A percentile compares a stretch with the other conserved stretches of the same genome.
phyloP scores from a whole-genome alignment of 345 rosid species.

The Gynandropsis gynandra region DNA sequence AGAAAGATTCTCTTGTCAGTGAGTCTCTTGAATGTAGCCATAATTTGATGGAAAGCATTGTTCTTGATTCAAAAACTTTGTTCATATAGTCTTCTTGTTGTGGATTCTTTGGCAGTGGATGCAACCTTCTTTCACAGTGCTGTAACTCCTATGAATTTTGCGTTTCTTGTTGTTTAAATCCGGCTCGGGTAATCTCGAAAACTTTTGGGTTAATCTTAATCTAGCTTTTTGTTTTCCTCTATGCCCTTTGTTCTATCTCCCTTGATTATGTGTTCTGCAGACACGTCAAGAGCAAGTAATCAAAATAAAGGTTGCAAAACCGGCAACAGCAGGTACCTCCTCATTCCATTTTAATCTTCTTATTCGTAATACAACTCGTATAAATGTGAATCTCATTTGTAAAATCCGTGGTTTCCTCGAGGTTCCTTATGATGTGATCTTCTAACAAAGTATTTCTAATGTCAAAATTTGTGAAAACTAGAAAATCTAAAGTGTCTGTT shows the following conservation, averaged over 20 bases:
- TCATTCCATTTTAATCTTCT: neutral
- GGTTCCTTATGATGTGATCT: neutral
- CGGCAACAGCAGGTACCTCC: conserved; percentile 67
- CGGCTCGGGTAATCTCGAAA: conserved; percentile 45
- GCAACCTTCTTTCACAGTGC: conserved; percentile 69
- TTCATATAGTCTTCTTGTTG: conserved; percentile 14
- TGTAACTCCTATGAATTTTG: conserved; percentile 87
- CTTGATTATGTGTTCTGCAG: conserved; percentile 34
- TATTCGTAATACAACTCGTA: neutral
- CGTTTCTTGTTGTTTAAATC: conserved; percentile 83
- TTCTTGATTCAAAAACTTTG: neutral
- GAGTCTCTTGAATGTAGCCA: conserved; percentile 36
- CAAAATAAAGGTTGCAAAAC: conserved; percentile 70
- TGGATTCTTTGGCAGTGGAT: conserved; percentile 47
- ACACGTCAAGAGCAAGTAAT: conserved; percentile 46
- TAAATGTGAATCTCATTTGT: conserved; percentile 11
- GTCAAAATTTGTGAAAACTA: neutral
- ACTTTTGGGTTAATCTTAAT: conserved; percentile 16
- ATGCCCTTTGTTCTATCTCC: conserved; percentile 15
- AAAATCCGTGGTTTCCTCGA: neutral
- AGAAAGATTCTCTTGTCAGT: conserved; percentile 90
- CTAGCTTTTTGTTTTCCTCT: conserved; percentile 6
- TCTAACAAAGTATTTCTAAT: too few relatives aligned
- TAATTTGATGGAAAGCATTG: neutral
- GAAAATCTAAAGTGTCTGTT: neutral